Evolutionary conservation across 345 rosid genomes (phyloP).

Genomic region (Garcia nutans): DNA sequence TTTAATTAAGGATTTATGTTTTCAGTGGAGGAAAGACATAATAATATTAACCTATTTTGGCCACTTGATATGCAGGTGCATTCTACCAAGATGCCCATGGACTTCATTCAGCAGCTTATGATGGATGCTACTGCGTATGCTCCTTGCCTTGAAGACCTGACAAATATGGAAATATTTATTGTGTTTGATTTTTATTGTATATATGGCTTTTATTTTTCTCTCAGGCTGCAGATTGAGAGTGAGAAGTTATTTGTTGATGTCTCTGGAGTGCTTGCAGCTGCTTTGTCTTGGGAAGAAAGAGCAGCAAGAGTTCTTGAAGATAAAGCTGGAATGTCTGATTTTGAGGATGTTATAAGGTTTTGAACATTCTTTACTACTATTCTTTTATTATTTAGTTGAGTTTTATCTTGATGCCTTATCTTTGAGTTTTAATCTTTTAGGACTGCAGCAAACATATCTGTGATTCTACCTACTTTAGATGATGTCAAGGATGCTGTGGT

Average conservation of each 20-base stretch:
- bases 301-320: conserved; percentile 52
- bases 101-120: conserved; percentile 56
- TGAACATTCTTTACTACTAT: conserved; percentile 7
- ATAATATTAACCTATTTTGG: background rate
- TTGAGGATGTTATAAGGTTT: conserved; percentile 75
- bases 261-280: conserved; percentile 53
- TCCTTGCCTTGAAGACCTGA: conserved; percentile 20
- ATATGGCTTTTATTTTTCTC: conserved; percentile 15
- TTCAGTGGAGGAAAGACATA: background rate
- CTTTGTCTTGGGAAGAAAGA: conserved; percentile 67
- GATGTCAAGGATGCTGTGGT: conserved; percentile 49
- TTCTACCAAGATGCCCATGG: conserved; percentile 48
- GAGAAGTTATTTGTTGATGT: conserved; percentile 58
- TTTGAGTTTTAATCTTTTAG: conserved; percentile 42
- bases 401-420: background rate
- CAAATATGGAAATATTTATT: background rate
- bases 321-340: conserved; percentile 60
- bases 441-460: conserved; percentile 53
- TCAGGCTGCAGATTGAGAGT: conserved; percentile 64
- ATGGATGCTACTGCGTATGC: conserved; percentile 62
- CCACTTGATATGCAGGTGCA: conserved; percentile 49
- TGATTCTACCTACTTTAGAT: conserved; percentile 56
- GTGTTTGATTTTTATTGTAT: background rate
- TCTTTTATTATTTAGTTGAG: background rate
- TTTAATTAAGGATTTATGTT: background rate